phyloP scores from a whole-genome alignment of 73 alveolate species.

The Tetrahymena malaccensis region DNA sequence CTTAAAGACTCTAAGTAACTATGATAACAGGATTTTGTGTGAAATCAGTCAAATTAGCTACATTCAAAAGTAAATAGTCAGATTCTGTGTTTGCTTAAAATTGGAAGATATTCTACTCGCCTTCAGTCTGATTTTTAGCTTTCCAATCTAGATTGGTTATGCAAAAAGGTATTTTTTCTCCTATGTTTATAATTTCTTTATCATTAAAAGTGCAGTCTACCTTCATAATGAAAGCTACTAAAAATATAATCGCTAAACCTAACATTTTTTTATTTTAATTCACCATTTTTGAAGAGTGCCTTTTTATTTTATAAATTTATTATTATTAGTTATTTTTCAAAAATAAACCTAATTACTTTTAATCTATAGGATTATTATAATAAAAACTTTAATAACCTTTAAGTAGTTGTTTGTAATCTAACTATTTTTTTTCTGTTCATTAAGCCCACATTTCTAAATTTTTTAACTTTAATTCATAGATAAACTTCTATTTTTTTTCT shows the following conservation, averaged over 20 bases:
- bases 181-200: background rate
- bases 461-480: too few species aligned
- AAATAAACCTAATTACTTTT: background rate
- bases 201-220: background rate
- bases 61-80: background rate
- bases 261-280: too few species aligned
- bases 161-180: background rate
- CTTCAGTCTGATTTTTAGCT: background rate
- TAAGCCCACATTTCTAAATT: too few species aligned
- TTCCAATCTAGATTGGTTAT: background rate
- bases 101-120: background rate
- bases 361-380: background rate
- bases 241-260: background rate
- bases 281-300: background rate
- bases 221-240: background rate
- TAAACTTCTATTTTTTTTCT: background rate
- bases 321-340: background rate
- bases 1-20: background rate
- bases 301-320: too few species aligned
- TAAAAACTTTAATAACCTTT: background rate
- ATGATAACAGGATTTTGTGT: background rate
- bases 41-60: background rate
- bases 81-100: background rate
- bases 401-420: background rate
- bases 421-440: background rate